Conservation (phyloP, 2,329 filamentous ascomycete genomes). For the Ascosphaera pollenicola region DNA sequence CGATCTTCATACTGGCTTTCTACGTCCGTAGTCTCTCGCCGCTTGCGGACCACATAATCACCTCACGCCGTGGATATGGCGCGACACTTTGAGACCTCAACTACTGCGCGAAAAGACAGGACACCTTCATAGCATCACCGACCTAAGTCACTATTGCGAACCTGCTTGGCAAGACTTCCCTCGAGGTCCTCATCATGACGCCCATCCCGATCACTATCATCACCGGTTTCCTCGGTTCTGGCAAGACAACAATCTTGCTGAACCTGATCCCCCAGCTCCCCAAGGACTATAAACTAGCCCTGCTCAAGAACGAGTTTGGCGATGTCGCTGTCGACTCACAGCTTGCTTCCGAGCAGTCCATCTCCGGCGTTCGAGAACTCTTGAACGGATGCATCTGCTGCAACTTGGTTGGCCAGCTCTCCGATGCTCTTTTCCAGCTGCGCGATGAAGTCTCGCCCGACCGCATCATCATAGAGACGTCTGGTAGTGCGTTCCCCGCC, state of each 20-base stretch:
- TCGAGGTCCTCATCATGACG: constrained; percentile 23
- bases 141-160: too few species aligned
- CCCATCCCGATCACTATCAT: constrained; percentile 83
- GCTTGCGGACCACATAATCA: too few species aligned
- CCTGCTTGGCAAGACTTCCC: too few species aligned
- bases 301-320: constrained; percentile 97
- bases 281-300: constrained; percentile 69
- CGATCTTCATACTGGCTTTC: too few species aligned
- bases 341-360: constrained; percentile 59
- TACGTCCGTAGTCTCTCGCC: too few species aligned
- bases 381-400: constrained; percentile 98
- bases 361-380: constrained; percentile 77
- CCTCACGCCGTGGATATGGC: too few species aligned
- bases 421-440: constrained; percentile 57
- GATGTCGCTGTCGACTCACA: constrained; percentile 86
- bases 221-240: constrained; percentile 87
- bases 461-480: constrained; percentile 85
- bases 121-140: too few species aligned
- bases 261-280: constrained; percentile 82
- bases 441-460: constrained; percentile 41
- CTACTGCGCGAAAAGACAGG: too few species aligned
- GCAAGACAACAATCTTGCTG: constrained; percentile 89
- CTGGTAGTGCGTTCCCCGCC: constrained; percentile 67
- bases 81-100: too few species aligned
- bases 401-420: constrained; percentile 84